Percentiles rank a stretch among this genome's conserved stretches.
phyloP scores from a whole-genome alignment of 495 filamentous ascomycete species.

The Penicillium lividum region DNA sequence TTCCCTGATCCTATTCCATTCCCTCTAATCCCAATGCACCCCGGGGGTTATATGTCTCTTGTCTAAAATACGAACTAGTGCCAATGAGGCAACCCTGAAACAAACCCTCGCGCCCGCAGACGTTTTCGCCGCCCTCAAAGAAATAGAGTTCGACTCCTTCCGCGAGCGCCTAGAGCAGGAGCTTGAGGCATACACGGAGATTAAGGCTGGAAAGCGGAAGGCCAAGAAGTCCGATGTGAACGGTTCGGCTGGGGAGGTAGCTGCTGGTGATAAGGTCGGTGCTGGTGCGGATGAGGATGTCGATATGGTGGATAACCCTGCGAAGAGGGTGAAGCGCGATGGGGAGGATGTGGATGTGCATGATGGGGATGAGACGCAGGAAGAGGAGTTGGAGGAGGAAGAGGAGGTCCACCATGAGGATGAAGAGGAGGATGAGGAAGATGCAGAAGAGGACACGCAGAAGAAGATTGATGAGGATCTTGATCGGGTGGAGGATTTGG shows the following conservation, averaged over 20 bases:
- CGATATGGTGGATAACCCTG: slow-evolving; percentile 34
- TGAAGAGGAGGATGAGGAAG: slow-evolving; percentile 46
- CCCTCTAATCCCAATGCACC: background rate
- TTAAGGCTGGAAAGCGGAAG: slow-evolving; percentile 66
- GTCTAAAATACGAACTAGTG: slow-evolving; percentile 44
- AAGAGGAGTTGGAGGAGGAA: slow-evolving; percentile 56
- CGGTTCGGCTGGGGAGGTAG: slow-evolving; percentile 18
- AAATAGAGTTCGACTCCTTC: slow-evolving; percentile 82
- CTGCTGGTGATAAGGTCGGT: slow-evolving; percentile 30
- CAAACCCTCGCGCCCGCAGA: slow-evolving; percentile 86
- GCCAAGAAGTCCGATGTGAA: slow-evolving; percentile 54
- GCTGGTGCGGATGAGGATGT: slow-evolving; percentile 47
- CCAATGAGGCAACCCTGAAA: slow-evolving; percentile 76
- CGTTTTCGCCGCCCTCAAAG: slow-evolving; percentile 77
- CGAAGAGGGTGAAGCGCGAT: slow-evolving; percentile 49
- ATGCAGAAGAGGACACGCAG: slow-evolving; percentile 42
- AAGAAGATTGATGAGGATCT: slow-evolving; percentile 54
- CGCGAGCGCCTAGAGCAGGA: slow-evolving; percentile 61
- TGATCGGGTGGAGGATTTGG: slow-evolving; percentile 65
- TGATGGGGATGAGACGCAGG: slow-evolving; percentile 55
- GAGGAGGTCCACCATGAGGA: slow-evolving; percentile 57
- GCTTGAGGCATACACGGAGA: slow-evolving; percentile 58
- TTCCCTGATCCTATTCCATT: background rate
- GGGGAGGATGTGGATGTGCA: slow-evolving; percentile 48
- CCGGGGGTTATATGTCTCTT: background rate